Evolutionary conservation across 2,329 filamentous ascomycete genomes (phyloP).

Genomic region (Lizonia empirigonia): DNA sequence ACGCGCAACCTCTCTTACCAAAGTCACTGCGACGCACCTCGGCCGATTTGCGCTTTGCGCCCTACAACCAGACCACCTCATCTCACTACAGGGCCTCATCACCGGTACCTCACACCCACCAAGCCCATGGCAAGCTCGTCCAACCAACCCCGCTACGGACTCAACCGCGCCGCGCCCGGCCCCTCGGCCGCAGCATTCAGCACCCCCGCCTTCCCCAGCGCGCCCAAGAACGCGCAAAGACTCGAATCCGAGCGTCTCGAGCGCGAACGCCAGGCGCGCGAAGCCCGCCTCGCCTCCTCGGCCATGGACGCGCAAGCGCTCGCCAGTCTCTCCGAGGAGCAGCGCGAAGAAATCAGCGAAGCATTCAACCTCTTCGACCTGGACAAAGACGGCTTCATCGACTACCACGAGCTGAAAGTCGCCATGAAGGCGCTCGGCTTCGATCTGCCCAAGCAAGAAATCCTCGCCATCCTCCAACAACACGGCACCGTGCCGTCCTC

Average conservation of each 20-base stretch:
- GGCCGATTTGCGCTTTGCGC: not conserved
- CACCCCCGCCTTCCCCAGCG: slow-evolving; percentile 48
- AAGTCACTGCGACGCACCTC: not conserved
- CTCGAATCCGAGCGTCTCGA: slow-evolving; percentile 51
- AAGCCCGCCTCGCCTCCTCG: slow-evolving; percentile 33
- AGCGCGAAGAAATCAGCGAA: slow-evolving; percentile 91
- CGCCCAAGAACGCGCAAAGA: slow-evolving; percentile 50
- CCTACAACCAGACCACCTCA: slow-evolving; percentile 7
- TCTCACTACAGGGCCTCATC: slow-evolving; percentile 13
- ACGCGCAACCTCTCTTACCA: no score
- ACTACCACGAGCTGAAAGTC: slow-evolving; percentile 98
- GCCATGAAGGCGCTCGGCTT: slow-evolving; percentile 95
- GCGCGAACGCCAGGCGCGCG: slow-evolving; percentile 50
- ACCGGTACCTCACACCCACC: slow-evolving; percentile 12
- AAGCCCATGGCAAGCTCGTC: slow-evolving; percentile 58
- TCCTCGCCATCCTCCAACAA: slow-evolving; percentile 78
- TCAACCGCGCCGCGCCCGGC: slow-evolving; percentile 45
- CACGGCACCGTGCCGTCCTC: slow-evolving; percentile 61
- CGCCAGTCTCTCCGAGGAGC: slow-evolving; percentile 76
- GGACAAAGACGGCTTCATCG: slow-evolving; percentile 90
- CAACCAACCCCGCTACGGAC: slow-evolving; percentile 61
- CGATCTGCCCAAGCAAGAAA: slow-evolving; percentile 83
- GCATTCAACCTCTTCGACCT: slow-evolving; percentile 97
- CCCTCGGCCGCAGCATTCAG: slow-evolving; percentile 30
- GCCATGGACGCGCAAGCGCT: slow-evolving; percentile 55